Evolutionary conservation across 495 filamentous ascomycete species (phyloP), one percentile per base, ranked within the genome.

Genomic region (Ramalina intermedia): DNA sequence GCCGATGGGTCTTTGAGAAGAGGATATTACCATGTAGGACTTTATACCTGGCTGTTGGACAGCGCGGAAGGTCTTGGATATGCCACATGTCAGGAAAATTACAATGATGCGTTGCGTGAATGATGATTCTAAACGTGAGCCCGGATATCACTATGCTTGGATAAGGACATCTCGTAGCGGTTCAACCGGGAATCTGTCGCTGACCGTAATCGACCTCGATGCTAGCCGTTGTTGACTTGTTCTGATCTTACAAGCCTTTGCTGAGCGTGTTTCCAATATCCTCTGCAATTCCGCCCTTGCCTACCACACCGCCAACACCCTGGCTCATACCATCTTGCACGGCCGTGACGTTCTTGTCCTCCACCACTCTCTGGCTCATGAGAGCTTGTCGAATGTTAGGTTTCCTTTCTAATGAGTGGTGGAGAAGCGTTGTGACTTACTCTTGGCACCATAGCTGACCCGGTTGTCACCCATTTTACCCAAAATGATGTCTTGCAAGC

Each of bases 401-500:
- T 16, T 35, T 14, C 49, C 46, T 8, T 50, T 48, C 16, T 52
- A 12, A 24, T 24, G 11, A 21, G 3, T 6, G 44, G 12, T 17
- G 11, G 29, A 14, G 18, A 26, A 47, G n/a, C 44, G 14, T 8
- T 21, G 7, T 20, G 18, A 47, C 57, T 21, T 56, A 67, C 65
- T 66, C 46, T 68, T 68, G 9, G 66, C 17, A 21, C 61, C 64
- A 52, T 66, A 68, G 4, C 51, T 54, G 6, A 51, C 54, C 43
- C 72, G 73, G 24, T 68, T 77, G 55, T 77, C 73, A 14, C 72
- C 73, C 66, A 75, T 74, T 36, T 61, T 63, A 48, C 74, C 65
- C 1, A 76, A 60, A 2, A 72, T 50, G 5, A 72, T 53, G 37
- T 72, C 63, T 49, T 76, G 69, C 21, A 71, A 54, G 37, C 58